Evolutionary conservation across 1,139 yeast genomes (phyloP), one percentile per base, ranked within the genome.

Genomic region (Pichia sp.): DNA sequence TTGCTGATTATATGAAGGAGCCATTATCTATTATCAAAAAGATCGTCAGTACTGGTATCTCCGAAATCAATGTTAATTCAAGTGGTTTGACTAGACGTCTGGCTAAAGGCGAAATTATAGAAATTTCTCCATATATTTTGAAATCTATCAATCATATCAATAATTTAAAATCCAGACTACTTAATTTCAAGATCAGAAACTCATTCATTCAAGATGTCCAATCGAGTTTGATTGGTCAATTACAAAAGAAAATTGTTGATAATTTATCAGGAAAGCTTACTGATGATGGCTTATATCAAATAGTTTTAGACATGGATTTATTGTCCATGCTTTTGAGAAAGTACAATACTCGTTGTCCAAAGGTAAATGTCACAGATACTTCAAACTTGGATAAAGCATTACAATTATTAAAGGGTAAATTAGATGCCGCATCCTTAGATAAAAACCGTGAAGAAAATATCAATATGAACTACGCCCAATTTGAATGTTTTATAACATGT

Each of bases 1-100:
- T 83, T 57, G 77, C 75, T n/a, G 72, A 76, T 67, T 84, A 36
- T 76, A 79, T 63, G 77, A 75, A 34, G 65, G 74, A 38, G 76
- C 76, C 81, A 58, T 75, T 78, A 51, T 63, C 73, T 10, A 60
- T 67, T 10, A 59, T 84, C 7, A 69, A 79, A 8, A 71, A 68
- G n/a, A 72, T 74, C 2, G 60, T 83, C 12, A 67, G 72, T 18
- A 63, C 65, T 2, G 84, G 84, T 9, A 67, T 81, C 20, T 59
- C 69, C 4, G 66, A 68, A n/a, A 61, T 67, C 6, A 68, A 70
- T 45, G 79, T 85, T 85, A 59, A 68, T 4, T 36, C 54, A 2
- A 33, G 30, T 7, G 50, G 44, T 6, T 14, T 51, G 3, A 5
- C 30, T 1, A 5, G 30, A 1, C 40, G 27, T 15, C 20, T 42